Percentiles rank a stretch among this genome's conserved stretches.
These are phyloP conservation scores for Aureobasidium sp. DNA, from an alignment of 2,329 filamentous ascomycete species.

Conservation along the genomic window DNA sequence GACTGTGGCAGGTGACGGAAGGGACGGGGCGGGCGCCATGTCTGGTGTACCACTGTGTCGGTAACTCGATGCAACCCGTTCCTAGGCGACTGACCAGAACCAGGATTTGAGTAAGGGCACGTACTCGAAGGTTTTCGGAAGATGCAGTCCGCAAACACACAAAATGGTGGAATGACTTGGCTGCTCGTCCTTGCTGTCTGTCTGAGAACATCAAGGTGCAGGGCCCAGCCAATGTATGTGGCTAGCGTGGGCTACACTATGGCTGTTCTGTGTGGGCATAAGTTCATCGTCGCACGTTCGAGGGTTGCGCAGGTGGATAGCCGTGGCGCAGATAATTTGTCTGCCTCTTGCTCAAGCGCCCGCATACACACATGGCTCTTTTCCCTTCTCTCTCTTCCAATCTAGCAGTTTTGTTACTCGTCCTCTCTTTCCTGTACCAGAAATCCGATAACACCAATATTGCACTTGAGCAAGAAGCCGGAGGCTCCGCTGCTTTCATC, in stretches of 20 bases:
- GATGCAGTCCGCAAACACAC: neutral
- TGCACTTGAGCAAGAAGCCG: slow-evolving; percentile 8
- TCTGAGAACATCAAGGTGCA: neutral
- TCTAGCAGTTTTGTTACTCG: slow-evolving; percentile 2
- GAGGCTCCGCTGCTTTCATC: neutral
- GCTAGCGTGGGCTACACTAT: slow-evolving; percentile 1
- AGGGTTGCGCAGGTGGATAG: neutral
- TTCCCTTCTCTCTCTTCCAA: neutral
- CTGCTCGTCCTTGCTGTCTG: neutral
- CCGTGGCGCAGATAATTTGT: neutral
- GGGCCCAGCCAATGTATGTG: neutral
- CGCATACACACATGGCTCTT: neutral
- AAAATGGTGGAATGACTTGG: neutral
- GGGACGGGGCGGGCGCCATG: neutral
- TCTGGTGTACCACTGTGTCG: neutral
- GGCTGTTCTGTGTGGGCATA: neutral
- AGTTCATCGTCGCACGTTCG: neutral
- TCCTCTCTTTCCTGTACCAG: neutral
- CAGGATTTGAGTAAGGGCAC: neutral
- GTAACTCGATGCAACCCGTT: neutral
- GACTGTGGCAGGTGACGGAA: slow-evolving; percentile 1
- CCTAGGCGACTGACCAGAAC: slow-evolving; percentile 4
- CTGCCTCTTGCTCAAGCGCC: neutral
- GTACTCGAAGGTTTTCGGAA: neutral
- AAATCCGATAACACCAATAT: neutral